phyloP scores from a whole-genome alignment of 1,284 basidiomycete genomes.

The Uromyces viciae-fabae region DNA sequence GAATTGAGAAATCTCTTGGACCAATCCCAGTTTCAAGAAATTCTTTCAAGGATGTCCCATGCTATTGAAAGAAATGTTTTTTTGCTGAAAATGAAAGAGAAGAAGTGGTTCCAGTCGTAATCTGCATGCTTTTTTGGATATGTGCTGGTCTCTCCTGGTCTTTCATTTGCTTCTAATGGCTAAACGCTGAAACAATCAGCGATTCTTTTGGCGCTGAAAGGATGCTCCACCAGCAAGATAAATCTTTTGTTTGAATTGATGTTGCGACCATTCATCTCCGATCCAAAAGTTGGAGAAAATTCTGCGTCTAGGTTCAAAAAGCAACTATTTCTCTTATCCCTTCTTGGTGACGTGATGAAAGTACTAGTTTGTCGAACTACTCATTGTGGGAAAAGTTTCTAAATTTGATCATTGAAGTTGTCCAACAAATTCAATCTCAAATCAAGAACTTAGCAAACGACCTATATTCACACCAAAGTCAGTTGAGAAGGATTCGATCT shows the following conservation, averaged over 20 bases:
- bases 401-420: conserved; percentile 65
- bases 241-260: conserved; percentile 79
- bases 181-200: conserved; percentile 70
- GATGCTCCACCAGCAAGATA: conserved; percentile 71
- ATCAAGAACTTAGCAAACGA: background rate
- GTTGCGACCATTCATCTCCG: conserved; percentile 65
- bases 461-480: conserved; percentile 6
- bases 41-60: conserved; percentile 71
- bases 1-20: conserved; percentile 72
- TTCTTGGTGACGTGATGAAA: conserved; percentile 78
- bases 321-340: conserved; percentile 73
- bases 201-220: conserved; percentile 69
- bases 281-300: conserved; percentile 37
- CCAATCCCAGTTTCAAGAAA: conserved; percentile 81
- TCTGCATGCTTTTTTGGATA: conserved; percentile 81
- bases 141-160: conserved; percentile 77
- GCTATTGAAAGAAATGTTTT: conserved; percentile 59
- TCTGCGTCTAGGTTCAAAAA: conserved; percentile 62
- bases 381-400: conserved; percentile 71
- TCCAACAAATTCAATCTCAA: conserved; percentile 64
- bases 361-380: conserved; percentile 71
- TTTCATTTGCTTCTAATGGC: conserved; percentile 61
- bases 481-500: conserved; percentile 32
- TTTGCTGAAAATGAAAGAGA: conserved; percentile 64
- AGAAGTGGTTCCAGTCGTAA: conserved; percentile 70